Evolutionary conservation across 768 basidiomycete species (phyloP).

Genomic region (Asterophora lycoperdoides): DNA sequence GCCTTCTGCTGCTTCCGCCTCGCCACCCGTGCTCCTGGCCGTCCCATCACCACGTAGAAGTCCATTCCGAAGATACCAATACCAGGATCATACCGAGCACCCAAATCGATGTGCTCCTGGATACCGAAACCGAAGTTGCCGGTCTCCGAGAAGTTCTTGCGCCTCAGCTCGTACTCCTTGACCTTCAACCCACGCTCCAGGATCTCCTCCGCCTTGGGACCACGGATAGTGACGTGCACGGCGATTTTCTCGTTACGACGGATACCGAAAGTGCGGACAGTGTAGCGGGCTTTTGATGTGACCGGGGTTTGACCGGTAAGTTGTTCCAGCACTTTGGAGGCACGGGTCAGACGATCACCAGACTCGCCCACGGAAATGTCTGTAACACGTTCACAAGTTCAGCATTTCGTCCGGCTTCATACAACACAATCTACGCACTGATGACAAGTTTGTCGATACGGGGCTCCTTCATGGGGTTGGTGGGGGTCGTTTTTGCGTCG

Average conservation of each 20-base stretch:
- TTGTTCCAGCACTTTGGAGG: constrained; percentile 98
- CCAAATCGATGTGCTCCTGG: constrained; percentile 98
- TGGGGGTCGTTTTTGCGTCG: constrained; percentile 83
- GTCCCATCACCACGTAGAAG: constrained; percentile 97
- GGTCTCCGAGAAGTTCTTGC: constrained; percentile 96
- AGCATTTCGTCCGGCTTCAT: constrained; percentile 2
- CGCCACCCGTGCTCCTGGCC: constrained; percentile 89
- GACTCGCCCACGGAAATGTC: constrained; percentile 99
- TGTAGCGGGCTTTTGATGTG: constrained; percentile 99
- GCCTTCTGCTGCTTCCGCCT: constrained; percentile 87
- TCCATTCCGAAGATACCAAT: constrained; percentile 99
- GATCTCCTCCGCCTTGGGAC: constrained; percentile 99
- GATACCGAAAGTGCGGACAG: constrained; percentile 98
- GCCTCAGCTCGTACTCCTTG: constrained; percentile 98
- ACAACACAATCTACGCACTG: constrained; percentile 60
- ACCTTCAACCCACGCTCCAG: constrained; percentile 98
- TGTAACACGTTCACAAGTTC: constrained; percentile 4
- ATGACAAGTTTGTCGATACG: constrained; percentile 98
- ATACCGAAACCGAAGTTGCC: constrained; percentile 99
- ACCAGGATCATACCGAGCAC: constrained; percentile 95
- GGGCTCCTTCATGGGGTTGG: constrained; percentile 95
- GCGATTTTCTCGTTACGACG: constrained; percentile 99
- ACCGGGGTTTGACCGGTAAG: constrained; percentile 99
- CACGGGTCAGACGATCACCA: constrained; percentile 97
- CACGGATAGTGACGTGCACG: constrained; percentile 96